Percentiles rank a stretch among this genome's conserved stretches.
phyloP scores from a whole-genome alignment of 805 yeast species.

The Saccharomycopsis olivae region DNA sequence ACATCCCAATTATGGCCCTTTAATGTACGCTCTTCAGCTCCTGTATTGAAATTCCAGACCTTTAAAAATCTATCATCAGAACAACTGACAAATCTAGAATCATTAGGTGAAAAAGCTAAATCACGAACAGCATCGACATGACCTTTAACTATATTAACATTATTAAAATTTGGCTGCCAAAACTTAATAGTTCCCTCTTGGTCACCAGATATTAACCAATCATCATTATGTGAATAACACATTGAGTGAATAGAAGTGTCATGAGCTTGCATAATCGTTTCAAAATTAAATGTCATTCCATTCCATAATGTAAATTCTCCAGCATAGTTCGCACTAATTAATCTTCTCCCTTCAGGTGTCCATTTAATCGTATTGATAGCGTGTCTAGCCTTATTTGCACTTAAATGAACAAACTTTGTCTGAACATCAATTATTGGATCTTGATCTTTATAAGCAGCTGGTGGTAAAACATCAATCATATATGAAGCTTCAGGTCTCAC shows the following conservation, averaged over 20 bases:
- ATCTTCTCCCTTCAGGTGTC: constrained; percentile 94
- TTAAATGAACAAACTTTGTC: constrained; percentile 79
- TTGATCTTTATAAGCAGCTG: constrained; percentile 41
- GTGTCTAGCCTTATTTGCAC: constrained; percentile 85
- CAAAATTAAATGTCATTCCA: constrained; percentile 90
- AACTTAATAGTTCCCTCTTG: constrained; percentile 85
- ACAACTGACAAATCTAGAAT: constrained; percentile 84
- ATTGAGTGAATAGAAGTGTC: constrained; percentile 78
- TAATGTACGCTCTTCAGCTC: constrained; percentile 67
- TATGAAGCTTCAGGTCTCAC: constrained; percentile 63
- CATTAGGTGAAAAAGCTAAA: constrained; percentile 82
- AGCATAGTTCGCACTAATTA: constrained; percentile 79
- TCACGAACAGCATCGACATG: constrained; percentile 81
- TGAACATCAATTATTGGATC: constrained; percentile 51
- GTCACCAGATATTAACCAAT: constrained; percentile 92
- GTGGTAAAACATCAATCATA: constrained; percentile 53
- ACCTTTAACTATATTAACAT: constrained; percentile 60
- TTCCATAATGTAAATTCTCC: constrained; percentile 98
- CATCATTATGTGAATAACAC: constrained; percentile 80
- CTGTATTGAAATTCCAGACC: constrained; percentile 90
- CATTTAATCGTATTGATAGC: constrained; percentile 83
- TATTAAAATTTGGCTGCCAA: constrained; percentile 97
- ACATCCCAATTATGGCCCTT: constrained; percentile 99
- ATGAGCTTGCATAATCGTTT: constrained; percentile 97
- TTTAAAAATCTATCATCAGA: constrained; percentile 87